Evolutionary conservation across 495 filamentous ascomycete genomes (phyloP).

Genomic region (Aspergillus mulundensis): DNA sequence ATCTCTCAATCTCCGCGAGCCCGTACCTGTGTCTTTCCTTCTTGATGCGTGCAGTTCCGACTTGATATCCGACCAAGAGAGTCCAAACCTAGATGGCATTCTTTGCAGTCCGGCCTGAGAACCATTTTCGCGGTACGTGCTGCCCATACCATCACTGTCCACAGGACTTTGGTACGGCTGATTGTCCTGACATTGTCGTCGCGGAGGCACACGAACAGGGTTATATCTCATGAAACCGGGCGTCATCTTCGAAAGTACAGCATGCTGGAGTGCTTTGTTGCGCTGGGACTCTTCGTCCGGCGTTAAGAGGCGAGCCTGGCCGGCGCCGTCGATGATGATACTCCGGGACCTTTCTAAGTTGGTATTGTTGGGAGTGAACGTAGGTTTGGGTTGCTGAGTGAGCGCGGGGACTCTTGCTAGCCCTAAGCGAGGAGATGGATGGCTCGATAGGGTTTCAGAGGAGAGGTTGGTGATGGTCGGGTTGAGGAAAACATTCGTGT

Average conservation of each 20-base stretch:
- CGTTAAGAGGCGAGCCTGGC: constrained; percentile 16
- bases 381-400: background rate
- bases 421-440: constrained; percentile 12
- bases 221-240: constrained; percentile 1
- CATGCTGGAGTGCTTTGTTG: constrained; percentile 19
- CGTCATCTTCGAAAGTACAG: constrained; percentile 30
- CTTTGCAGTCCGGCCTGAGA: background rate
- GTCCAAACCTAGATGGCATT: background rate
- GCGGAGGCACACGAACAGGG: background rate
- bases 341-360: constrained; percentile 5
- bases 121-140: background rate
- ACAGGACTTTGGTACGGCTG: background rate
- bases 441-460: background rate
- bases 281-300: constrained; percentile 21
- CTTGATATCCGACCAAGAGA: background rate
- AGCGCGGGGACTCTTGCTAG: background rate
- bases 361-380: background rate
- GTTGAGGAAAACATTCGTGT: constrained; percentile 21
- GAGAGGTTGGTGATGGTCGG: constrained; percentile 8
- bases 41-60: background rate
- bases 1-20: background rate
- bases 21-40: background rate
- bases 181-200: background rate
- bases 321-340: constrained; percentile 25
- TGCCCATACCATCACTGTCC: background rate